Evolutionary conservation across 768 basidiomycete genomes (phyloP).

Genomic region (Lactarius tabidus): DNA sequence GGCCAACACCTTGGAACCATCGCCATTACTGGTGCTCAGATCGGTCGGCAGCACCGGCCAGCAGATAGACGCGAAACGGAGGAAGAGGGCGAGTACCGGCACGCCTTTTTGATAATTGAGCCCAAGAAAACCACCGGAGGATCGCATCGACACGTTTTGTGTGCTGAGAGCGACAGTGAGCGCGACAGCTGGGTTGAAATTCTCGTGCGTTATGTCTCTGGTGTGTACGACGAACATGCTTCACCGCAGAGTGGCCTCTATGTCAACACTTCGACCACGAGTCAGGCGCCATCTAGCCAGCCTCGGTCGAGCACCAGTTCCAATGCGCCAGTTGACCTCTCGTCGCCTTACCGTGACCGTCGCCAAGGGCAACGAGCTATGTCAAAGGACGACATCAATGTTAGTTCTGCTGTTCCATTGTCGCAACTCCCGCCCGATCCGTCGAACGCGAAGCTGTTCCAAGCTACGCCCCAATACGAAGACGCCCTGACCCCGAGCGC

Average conservation of each 20-base stretch:
- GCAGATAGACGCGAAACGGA: conserved; percentile 50
- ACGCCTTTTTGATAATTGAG: conserved; percentile 97
- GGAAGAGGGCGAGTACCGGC: conserved; percentile 92
- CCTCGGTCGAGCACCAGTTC: conserved; percentile 58
- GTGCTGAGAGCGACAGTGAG: conserved; percentile 92
- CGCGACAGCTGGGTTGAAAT: conserved; percentile 94
- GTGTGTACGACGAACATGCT: conserved; percentile 61
- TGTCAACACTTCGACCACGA: conserved; percentile 23
- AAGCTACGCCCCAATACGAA: conserved; percentile 36
- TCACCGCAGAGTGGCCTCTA: conserved; percentile 21
- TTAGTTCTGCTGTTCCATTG: conserved; percentile 50
- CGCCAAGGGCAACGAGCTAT: conserved; percentile 35
- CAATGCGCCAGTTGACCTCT: conserved; percentile 39
- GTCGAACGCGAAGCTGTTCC: conserved; percentile 57
- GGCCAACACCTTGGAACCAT: conserved; percentile 92
- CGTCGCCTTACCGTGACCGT: conserved; percentile 27
- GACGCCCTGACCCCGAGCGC: conserved; percentile 26
- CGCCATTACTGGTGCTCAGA: conserved; percentile 85
- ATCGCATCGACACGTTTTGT: conserved; percentile 83
- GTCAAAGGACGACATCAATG: conserved; percentile 58
- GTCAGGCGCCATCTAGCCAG: conserved; percentile 35
- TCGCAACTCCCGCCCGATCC: conserved; percentile 53
- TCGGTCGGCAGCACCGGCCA: conserved; percentile 85
- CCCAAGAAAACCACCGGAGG: conserved; percentile 69
- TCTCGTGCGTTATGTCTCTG: conserved; percentile 83